Evolutionary conservation across 805 yeast species (phyloP).

Genomic region (Monosporozyma unispora): DNA sequence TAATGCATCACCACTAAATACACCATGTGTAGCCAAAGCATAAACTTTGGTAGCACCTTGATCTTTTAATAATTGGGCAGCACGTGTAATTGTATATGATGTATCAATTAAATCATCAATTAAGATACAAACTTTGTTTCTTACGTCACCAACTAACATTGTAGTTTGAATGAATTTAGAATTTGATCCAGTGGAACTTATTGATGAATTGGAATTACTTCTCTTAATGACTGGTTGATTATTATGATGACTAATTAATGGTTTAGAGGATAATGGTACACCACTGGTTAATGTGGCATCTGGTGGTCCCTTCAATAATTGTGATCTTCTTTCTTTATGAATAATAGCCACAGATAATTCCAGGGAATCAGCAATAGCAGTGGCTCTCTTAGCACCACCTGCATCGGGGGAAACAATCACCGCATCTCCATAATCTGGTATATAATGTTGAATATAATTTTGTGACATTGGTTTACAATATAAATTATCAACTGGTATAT

Average conservation of each 20-base stretch:
- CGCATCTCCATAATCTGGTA: conserved; percentile 74
- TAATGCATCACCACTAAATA: conserved; percentile 87
- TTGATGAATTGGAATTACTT: conserved; percentile 3
- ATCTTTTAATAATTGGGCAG: conserved; percentile 83
- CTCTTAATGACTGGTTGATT: neutral
- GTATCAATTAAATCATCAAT: conserved; percentile 94
- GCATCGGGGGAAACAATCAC: conserved; percentile 97
- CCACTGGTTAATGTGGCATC: conserved; percentile 26
- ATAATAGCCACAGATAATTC: conserved; percentile 88
- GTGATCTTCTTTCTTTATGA: conserved; percentile 79
- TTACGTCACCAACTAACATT: conserved; percentile 94
- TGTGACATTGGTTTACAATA: conserved; percentile 82
- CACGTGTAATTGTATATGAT: conserved; percentile 81
- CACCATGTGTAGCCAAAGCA: conserved; percentile 86
- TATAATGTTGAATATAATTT: conserved; percentile 66
- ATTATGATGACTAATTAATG: conserved; percentile 1
- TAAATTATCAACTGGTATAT: conserved; percentile 90
- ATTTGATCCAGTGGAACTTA: conserved; percentile 3
- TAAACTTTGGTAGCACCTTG: conserved; percentile 85
- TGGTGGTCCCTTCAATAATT: conserved; percentile 31
- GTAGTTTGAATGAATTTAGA: conserved; percentile 56
- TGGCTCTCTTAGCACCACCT: conserved; percentile 97
- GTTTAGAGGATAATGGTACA: conserved; percentile 12
- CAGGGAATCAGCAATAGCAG: conserved; percentile 83
- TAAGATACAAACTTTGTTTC: conserved; percentile 75